A percentile compares a stretch with the other conserved stretches of the same genome.
These are phyloP conservation scores for Tricholoma saponaceum DNA, from an alignment of 768 basidiomycete genomes.

Conservation along the genomic window DNA sequence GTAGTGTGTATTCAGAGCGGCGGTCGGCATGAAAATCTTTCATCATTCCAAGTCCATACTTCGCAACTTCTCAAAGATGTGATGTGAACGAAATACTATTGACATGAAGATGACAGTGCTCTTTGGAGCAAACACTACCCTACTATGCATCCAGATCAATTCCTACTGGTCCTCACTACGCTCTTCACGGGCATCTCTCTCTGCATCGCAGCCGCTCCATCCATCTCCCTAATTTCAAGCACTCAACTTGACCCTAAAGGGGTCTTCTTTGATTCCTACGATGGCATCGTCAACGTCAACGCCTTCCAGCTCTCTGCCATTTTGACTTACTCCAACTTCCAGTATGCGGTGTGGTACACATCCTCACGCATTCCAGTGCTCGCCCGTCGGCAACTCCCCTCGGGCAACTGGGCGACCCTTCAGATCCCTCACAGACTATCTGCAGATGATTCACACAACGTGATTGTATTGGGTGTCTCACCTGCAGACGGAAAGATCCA, in stretches of 20 bases:
- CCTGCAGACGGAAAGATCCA: constrained; percentile 43
- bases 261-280: constrained; percentile 42
- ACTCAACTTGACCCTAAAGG: constrained; percentile 35
- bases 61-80: too few relatives aligned
- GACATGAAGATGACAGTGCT: too few relatives aligned
- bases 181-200: constrained; percentile 4
- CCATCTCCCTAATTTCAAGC: constrained; percentile 34
- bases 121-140: too few relatives aligned
- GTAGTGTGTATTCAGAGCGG: too few relatives aligned
- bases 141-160: neutral
- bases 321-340: constrained; percentile 33
- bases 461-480: constrained; percentile 39
- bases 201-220: constrained; percentile 30
- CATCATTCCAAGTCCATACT: too few relatives aligned
- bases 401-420: constrained; percentile 37
- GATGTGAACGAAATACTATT: too few relatives aligned
- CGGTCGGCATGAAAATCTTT: too few relatives aligned
- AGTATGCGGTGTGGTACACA: constrained; percentile 46
- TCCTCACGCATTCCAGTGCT: constrained; percentile 34
- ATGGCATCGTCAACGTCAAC: constrained; percentile 45
- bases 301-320: constrained; percentile 42
- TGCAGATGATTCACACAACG: constrained; percentile 41
- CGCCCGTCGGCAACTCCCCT: constrained; percentile 37
- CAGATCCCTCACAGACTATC: constrained; percentile 39
- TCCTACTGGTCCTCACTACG: constrained; percentile 7